These are phyloP conservation scores for Kregervanrija delftensis DNA, from an alignment of 805 yeast genomes.

Conservation along the genomic window DNA sequence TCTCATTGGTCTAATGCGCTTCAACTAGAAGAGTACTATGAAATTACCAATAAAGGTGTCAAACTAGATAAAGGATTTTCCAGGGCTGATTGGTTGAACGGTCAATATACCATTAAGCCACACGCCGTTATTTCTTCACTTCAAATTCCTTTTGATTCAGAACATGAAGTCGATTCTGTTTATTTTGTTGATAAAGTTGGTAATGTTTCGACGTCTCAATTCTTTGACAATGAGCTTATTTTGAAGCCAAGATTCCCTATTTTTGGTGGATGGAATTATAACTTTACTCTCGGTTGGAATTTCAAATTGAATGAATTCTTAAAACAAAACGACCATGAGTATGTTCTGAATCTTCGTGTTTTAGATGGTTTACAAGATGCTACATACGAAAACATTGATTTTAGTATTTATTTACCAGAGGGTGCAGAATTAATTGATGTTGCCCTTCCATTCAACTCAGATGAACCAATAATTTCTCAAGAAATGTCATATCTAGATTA, in stretches of 20 bases:
- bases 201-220: constrained; percentile 73
- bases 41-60: constrained; percentile 72
- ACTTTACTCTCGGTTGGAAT: constrained; percentile 95
- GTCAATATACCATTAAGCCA: constrained; percentile 42
- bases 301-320: constrained; percentile 49
- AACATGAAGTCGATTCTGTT: constrained; percentile 31
- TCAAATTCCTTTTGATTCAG: constrained; percentile 46
- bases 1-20: constrained; percentile 74
- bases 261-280: constrained; percentile 93
- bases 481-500: constrained; percentile 61
- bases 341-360: constrained; percentile 61
- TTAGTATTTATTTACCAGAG: constrained; percentile 78
- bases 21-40: constrained; percentile 81
- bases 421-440: constrained; percentile 59
- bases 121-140: constrained; percentile 57
- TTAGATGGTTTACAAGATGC: constrained; percentile 65
- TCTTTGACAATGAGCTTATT: constrained; percentile 38
- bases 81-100: constrained; percentile 68
- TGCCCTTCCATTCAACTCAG: constrained; percentile 45
- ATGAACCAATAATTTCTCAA: constrained; percentile 24
- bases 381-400: constrained; percentile 51
- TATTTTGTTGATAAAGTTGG: constrained; percentile 90
- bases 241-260: constrained; percentile 89
- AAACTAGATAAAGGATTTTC: constrained; percentile 64
- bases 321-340: constrained; percentile 40